Evolutionary conservation across 768 basidiomycete species (phyloP).

Genomic region (Panaeolus papilionaceus): DNA sequence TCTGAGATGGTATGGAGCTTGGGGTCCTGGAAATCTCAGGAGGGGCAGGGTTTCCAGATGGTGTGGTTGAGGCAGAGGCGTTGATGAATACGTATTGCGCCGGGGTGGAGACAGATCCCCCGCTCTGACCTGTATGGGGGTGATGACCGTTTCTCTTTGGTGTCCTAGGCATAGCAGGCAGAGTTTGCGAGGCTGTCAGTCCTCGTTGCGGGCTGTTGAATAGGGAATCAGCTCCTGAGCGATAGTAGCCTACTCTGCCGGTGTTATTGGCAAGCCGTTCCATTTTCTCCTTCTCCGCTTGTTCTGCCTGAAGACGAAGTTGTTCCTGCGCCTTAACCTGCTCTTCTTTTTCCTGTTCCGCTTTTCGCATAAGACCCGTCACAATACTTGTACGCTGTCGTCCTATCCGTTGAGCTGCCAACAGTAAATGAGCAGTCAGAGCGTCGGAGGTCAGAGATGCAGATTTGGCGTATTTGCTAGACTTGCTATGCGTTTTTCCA

Average conservation of each 20-base stretch:
- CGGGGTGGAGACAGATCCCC: slow-evolving; percentile 14
- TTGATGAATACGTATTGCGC: slow-evolving; percentile 37
- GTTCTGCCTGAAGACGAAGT: slow-evolving; percentile 30
- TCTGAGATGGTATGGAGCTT: slow-evolving; percentile 12
- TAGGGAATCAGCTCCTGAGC: slow-evolving; percentile 23
- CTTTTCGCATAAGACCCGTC: slow-evolving; percentile 52
- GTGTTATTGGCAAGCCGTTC: slow-evolving; percentile 34
- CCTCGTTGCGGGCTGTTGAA: slow-evolving; percentile 23
- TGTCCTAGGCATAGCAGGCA: slow-evolving; percentile 24
- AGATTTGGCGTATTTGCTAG: slow-evolving; percentile 21
- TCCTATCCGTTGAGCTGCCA: slow-evolving; percentile 75
- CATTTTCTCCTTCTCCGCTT: slow-evolving; percentile 35
- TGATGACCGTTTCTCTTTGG: slow-evolving; percentile 27
- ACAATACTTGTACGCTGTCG: slow-evolving; percentile 63
- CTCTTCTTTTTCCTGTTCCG: slow-evolving; percentile 43
- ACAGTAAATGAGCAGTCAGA: slow-evolving; percentile 70
- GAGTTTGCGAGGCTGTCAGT: not conserved
- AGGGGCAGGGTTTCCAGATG: slow-evolving; percentile 12
- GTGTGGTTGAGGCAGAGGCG: slow-evolving; percentile 26
- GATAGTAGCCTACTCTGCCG: slow-evolving; percentile 32
- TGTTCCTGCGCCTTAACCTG: slow-evolving; percentile 37
- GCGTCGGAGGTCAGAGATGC: slow-evolving; percentile 61
- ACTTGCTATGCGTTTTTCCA: slow-evolving; percentile 21
- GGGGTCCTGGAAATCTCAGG: slow-evolving; percentile 14
- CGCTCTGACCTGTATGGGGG: not conserved